phyloP scores from a whole-genome alignment of 345 rosid species.

The Pistacia integerrima region DNA sequence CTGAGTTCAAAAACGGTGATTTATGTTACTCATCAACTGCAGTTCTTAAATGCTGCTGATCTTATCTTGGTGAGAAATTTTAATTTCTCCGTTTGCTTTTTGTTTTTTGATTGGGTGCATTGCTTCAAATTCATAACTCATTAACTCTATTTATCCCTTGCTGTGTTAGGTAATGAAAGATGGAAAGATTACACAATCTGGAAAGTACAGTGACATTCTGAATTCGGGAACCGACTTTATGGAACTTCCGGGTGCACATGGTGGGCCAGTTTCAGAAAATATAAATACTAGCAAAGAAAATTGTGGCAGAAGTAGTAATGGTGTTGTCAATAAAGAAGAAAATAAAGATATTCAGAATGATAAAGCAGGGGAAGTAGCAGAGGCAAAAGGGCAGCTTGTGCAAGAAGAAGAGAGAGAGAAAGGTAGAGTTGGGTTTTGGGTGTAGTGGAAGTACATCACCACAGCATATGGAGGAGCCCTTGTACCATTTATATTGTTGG shows the following conservation, averaged over 20 bases:
- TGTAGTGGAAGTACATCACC: conserved; percentile 68
- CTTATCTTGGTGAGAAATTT: conserved; percentile 60
- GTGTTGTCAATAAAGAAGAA: conserved; percentile 30
- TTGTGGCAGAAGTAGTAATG: conserved; percentile 18
- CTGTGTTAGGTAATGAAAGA: conserved; percentile 73
- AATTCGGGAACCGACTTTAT: conserved; percentile 65
- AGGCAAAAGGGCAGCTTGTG: conserved; percentile 59
- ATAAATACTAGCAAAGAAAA: conserved; percentile 24
- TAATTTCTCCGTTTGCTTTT: not conserved
- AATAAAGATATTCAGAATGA: conserved; percentile 28
- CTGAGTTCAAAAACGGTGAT: conserved; percentile 61
- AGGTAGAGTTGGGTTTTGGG: conserved; percentile 64
- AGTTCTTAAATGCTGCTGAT: conserved; percentile 79
- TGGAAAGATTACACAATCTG: conserved; percentile 74
- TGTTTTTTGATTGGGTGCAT: not conserved
- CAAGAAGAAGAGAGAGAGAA: conserved; percentile 88
- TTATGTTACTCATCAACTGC: conserved; percentile 86
- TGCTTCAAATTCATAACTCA: not conserved
- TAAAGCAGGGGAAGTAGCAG: conserved; percentile 40
- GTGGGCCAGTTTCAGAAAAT: conserved; percentile 35
- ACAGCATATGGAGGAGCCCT: conserved; percentile 75
- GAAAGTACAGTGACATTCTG: conserved; percentile 67
- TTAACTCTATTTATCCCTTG: conserved; percentile 2
- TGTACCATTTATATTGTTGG: conserved; percentile 66
- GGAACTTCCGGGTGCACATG: conserved; percentile 76